Conservation (phyloP, 2,329 filamentous ascomycete species). For the Colletotrichum limetticola region DNA sequence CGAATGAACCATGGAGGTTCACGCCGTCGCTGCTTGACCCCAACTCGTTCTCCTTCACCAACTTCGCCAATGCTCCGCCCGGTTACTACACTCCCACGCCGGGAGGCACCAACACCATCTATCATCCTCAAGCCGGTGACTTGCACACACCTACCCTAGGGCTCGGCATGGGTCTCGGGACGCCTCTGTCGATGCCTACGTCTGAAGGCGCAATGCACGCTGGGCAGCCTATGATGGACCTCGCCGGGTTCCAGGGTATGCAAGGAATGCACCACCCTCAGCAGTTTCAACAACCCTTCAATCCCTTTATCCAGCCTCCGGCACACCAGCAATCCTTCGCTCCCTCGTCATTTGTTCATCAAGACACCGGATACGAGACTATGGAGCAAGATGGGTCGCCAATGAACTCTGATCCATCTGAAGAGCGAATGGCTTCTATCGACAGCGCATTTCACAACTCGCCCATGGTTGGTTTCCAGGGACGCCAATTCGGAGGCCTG, state of each 20-base stretch:
- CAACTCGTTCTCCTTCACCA: constrained; percentile 82
- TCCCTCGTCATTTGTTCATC: constrained; percentile 83
- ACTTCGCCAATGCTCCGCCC: constrained; percentile 81
- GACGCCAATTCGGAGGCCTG: constrained; percentile 58
- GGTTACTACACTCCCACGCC: constrained; percentile 92
- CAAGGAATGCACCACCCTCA: constrained; percentile 67
- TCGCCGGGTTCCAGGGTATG: constrained; percentile 66
- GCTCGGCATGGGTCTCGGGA: constrained; percentile 80
- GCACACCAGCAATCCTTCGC: constrained; percentile 72
- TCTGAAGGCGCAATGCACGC: constrained; percentile 73
- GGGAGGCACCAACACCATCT: constrained; percentile 81
- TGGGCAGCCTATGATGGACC: constrained; percentile 68
- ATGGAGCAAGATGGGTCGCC: constrained; percentile 81
- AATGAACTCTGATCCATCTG: constrained; percentile 65
- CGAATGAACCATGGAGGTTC: constrained; percentile 86
- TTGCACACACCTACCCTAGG: constrained; percentile 84
- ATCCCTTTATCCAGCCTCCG: constrained; percentile 75
- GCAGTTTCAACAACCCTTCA: constrained; percentile 71
- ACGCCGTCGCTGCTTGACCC: constrained; percentile 91
- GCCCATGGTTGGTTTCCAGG: constrained; percentile 68
- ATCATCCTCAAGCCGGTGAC: constrained; percentile 86
- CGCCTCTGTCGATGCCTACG: constrained; percentile 82
- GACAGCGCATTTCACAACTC: constrained; percentile 72
- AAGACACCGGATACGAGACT: constrained; percentile 82
- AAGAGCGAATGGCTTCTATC: constrained; percentile 64